These are phyloP conservation scores for Erysimum cheiranthoides DNA, from an alignment of 345 rosid genomes.

Conservation along the genomic window DNA sequence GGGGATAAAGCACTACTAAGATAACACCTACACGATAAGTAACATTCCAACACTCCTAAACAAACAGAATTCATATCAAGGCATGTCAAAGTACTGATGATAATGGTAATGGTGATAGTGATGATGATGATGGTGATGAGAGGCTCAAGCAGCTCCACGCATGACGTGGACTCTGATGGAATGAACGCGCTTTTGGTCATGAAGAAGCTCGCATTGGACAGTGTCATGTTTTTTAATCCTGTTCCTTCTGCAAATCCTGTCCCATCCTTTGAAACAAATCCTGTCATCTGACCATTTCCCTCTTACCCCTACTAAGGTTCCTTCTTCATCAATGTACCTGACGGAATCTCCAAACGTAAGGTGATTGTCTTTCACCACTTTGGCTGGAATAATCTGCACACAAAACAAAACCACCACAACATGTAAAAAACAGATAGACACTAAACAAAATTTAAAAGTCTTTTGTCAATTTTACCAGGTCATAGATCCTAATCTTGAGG, in stretches of 20 bases:
- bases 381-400: slow-evolving; percentile 35
- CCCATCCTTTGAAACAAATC: slow-evolving; percentile 37
- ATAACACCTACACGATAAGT: not conserved
- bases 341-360: not conserved
- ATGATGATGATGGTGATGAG: not conserved
- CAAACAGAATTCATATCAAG: not conserved
- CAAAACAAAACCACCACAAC: not conserved
- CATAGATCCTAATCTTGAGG: slow-evolving; percentile 31
- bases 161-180: slow-evolving; percentile 14
- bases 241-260: slow-evolving; percentile 42
- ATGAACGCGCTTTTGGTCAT: not conserved
- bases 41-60: not conserved
- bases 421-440: not conserved
- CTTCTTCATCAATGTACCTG: slow-evolving; percentile 35
- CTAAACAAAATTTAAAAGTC: not conserved
- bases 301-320: not conserved
- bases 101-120: not conserved
- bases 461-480: slow-evolving; percentile 28
- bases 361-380: not conserved
- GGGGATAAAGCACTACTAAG: not conserved
- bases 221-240: slow-evolving; percentile 4
- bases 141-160: slow-evolving; percentile 9
- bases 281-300: slow-evolving; percentile 33
- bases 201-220: slow-evolving; percentile 29
- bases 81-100: not conserved